These are phyloP conservation scores for Petunia hybrid DNA, from an alignment of 305 asterid species.

Conservation along the genomic window DNA sequence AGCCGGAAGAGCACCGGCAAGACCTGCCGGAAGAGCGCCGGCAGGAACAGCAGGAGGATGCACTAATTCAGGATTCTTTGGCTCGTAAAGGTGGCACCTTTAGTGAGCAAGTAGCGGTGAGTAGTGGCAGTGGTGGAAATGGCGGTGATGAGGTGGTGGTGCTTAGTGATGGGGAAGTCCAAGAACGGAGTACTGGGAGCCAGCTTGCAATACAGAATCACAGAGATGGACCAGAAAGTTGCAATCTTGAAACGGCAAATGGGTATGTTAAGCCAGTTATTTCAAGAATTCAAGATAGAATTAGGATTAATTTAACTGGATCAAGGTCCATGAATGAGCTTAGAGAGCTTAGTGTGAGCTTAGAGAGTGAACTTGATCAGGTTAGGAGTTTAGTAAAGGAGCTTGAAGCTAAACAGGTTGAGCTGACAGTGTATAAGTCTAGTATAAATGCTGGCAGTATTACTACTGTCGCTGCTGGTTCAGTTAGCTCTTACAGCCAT, in stretches of 20 bases:
- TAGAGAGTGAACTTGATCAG: slow-evolving; percentile 43
- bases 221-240: not conserved
- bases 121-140: not conserved
- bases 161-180: slow-evolving; percentile 16
- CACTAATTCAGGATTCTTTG: not conserved
- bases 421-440: slow-evolving; percentile 34
- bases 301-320: slow-evolving; percentile 41
- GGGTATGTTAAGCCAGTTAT: slow-evolving; percentile 31
- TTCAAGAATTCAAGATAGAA: slow-evolving; percentile 42
- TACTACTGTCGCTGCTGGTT: slow-evolving; percentile 30
- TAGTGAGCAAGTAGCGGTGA: not conserved
- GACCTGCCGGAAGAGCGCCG: not conserved
- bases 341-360: slow-evolving; percentile 39
- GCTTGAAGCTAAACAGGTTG: slow-evolving; percentile 44
- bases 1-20: not conserved
- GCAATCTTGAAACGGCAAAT: not conserved
- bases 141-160: not conserved
- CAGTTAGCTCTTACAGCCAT: slow-evolving; percentile 28
- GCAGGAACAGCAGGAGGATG: not conserved
- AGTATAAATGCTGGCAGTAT: slow-evolving; percentile 27
- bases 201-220: not conserved
- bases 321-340: slow-evolving; percentile 36
- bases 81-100: not conserved
- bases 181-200: slow-evolving; percentile 16
- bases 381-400: slow-evolving; percentile 42